Evolutionary conservation across 805 yeast genomes (phyloP).

Genomic region (Wickerhamomyces queroliae): DNA sequence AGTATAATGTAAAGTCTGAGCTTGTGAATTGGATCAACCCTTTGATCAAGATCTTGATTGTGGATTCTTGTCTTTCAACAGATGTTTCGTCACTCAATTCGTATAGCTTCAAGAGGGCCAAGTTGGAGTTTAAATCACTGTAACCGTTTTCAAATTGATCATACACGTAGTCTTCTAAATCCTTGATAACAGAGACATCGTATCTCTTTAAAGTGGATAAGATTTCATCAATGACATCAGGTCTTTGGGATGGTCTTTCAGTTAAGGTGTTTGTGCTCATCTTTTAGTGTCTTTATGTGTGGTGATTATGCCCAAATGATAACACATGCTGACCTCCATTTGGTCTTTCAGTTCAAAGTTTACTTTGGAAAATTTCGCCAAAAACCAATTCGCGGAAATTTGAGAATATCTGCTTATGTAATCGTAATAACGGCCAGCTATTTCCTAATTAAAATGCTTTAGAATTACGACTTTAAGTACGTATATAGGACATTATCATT

Average conservation of each 20-base stretch:
- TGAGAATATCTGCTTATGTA: not conserved
- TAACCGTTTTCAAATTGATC: slow-evolving; percentile 32
- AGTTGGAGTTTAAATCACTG: slow-evolving; percentile 36
- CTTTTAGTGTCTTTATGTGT: not conserved
- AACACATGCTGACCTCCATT: too few relatives aligned
- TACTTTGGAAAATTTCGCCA: not conserved
- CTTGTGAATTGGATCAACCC: slow-evolving; percentile 35
- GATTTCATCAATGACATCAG: slow-evolving; percentile 32
- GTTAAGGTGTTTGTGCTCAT: slow-evolving; percentile 27
- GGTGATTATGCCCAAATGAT: too few relatives aligned
- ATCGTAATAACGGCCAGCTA: too few relatives aligned
- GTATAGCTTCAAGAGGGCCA: slow-evolving; percentile 40
- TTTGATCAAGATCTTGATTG: slow-evolving; percentile 32
- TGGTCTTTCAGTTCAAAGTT: not conserved
- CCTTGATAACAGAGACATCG: slow-evolving; percentile 35
- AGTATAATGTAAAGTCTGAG: slow-evolving; percentile 36
- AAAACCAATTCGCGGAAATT: not conserved
- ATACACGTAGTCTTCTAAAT: slow-evolving; percentile 37
- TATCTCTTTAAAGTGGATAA: slow-evolving; percentile 38
- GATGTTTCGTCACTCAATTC: slow-evolving; percentile 29
- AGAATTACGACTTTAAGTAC: too few relatives aligned
- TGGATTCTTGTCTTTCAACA: slow-evolving; percentile 31
- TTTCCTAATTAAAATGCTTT: too few relatives aligned
- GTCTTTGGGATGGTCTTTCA: slow-evolving; percentile 31
- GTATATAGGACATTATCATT: too few relatives aligned